Evolutionary conservation across 164 flowering plant species (phyloP).

Genomic region (Kalanchoe fedtschenkoi): DNA sequence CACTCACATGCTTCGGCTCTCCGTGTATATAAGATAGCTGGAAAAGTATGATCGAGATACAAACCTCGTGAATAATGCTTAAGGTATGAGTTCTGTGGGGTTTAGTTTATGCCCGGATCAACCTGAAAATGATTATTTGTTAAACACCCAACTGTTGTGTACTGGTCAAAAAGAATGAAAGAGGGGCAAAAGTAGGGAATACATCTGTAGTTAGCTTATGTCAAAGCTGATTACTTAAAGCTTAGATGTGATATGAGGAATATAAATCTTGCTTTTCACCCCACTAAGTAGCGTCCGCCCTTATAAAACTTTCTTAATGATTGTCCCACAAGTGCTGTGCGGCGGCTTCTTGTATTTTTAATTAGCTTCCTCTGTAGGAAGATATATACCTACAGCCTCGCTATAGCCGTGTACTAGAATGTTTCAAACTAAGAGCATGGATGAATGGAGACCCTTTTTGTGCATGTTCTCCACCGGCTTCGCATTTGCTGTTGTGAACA

Average conservation of each 20-base stretch:
- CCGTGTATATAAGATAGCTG: neutral
- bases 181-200: slow-evolving; percentile 19
- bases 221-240: slow-evolving; percentile 27
- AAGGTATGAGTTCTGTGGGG: neutral
- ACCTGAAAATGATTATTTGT: slow-evolving; percentile 18
- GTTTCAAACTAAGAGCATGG: slow-evolving; percentile 21
- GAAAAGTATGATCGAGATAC: neutral
- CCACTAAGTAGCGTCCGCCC: slow-evolving; percentile 3
- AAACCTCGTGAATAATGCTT: slow-evolving; percentile 9
- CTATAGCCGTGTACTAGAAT: slow-evolving; percentile 8
- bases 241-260: slow-evolving; percentile 36
- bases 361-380: neutral
- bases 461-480: slow-evolving; percentile 45
- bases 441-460: slow-evolving; percentile 42
- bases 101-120: slow-evolving; percentile 9
- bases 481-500: slow-evolving; percentile 47
- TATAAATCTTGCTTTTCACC: slow-evolving; percentile 39
- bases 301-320: neutral
- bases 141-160: slow-evolving; percentile 18
- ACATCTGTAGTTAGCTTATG: slow-evolving; percentile 15
- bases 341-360: neutral
- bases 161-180: slow-evolving; percentile 21
- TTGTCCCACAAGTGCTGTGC: neutral
- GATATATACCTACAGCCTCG: neutral
- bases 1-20: slow-evolving; percentile 5